These are phyloP conservation scores for Panaeolus cyanescens DNA, from an alignment of 768 basidiomycete species.

Conservation along the genomic window DNA sequence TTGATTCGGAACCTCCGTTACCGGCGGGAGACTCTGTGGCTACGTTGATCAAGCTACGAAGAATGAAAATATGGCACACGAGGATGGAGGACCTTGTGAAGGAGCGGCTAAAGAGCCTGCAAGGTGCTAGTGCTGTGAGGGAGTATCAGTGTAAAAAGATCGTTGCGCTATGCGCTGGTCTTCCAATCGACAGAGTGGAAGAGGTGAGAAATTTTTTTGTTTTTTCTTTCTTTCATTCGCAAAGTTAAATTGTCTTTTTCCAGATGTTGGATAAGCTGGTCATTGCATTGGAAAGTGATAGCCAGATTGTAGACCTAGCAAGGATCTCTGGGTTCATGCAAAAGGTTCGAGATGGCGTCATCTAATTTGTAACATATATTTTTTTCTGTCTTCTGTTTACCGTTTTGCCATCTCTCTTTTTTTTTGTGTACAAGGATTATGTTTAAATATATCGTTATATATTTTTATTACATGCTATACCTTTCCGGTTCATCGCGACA, in stretches of 20 bases:
- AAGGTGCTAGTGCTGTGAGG: slow-evolving; percentile 84
- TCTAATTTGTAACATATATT: slow-evolving; percentile 31
- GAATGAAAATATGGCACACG: slow-evolving; percentile 83
- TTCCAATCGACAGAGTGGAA: slow-evolving; percentile 87
- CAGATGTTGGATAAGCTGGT: slow-evolving; percentile 87
- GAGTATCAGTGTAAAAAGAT: slow-evolving; percentile 92
- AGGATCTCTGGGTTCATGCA: slow-evolving; percentile 92
- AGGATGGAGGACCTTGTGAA: slow-evolving; percentile 77
- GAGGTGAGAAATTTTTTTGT: slow-evolving; percentile 55
- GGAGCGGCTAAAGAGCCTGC: slow-evolving; percentile 65
- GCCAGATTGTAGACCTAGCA: slow-evolving; percentile 78
- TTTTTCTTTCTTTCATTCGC: slow-evolving; percentile 12
- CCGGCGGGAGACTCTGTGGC: slow-evolving; percentile 59
- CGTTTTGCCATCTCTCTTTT: slow-evolving; percentile 16
- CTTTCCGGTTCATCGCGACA: too few species aligned
- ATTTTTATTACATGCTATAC: slow-evolving; percentile 22
- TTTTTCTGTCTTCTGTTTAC: slow-evolving; percentile 13
- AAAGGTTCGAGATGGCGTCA: slow-evolving; percentile 73
- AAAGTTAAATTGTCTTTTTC: slow-evolving; percentile 12
- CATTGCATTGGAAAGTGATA: slow-evolving; percentile 86
- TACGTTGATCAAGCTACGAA: slow-evolving; percentile 68
- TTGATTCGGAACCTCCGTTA: slow-evolving; percentile 75
- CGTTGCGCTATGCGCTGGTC: slow-evolving; percentile 85
- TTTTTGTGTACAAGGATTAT: slow-evolving; percentile 7
- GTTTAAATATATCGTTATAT: slow-evolving; percentile 14